Conservation (phyloP, 352 stramenopile species). For the Globisporangium parvum region DNA sequence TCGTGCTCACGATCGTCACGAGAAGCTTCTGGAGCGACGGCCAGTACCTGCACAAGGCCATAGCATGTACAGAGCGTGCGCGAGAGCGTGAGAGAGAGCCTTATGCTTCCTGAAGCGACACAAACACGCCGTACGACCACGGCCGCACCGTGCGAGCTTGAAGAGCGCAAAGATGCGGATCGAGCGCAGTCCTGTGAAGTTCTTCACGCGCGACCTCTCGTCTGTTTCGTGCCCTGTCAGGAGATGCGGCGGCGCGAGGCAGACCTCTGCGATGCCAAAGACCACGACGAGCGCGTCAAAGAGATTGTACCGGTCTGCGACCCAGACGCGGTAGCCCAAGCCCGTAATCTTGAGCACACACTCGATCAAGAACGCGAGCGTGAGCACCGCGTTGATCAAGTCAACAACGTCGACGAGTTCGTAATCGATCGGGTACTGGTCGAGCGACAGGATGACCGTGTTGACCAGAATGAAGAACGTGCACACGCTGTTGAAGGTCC, state of each 20-base stretch:
- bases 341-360: slow-evolving; percentile 63
- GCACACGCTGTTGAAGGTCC: slow-evolving; percentile 44
- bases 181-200: slow-evolving; percentile 73
- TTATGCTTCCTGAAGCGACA: no score
- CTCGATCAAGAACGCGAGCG: slow-evolving; percentile 48
- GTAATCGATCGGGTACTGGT: slow-evolving; percentile 58
- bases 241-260: slow-evolving; percentile 33
- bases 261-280: slow-evolving; percentile 28
- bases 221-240: slow-evolving; percentile 6
- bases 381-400: slow-evolving; percentile 51
- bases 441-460: slow-evolving; percentile 77
- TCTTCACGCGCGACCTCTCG: slow-evolving; percentile 15
- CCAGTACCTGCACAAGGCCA: slow-evolving; percentile 48
- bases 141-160: slow-evolving; percentile 81
- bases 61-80: no score
- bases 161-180: slow-evolving; percentile 86
- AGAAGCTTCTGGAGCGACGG: slow-evolving; percentile 88
- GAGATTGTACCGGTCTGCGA: slow-evolving; percentile 60
- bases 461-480: slow-evolving; percentile 73
- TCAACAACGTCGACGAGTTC: slow-evolving; percentile 36
- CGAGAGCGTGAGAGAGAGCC: no score
- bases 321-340: slow-evolving; percentile 46
- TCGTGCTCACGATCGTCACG: slow-evolving; percentile 79
- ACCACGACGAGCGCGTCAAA: slow-evolving; percentile 68
- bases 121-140: no score